phyloP scores from a whole-genome alignment of 345 rosid species.

The Physaria fendleri region DNA sequence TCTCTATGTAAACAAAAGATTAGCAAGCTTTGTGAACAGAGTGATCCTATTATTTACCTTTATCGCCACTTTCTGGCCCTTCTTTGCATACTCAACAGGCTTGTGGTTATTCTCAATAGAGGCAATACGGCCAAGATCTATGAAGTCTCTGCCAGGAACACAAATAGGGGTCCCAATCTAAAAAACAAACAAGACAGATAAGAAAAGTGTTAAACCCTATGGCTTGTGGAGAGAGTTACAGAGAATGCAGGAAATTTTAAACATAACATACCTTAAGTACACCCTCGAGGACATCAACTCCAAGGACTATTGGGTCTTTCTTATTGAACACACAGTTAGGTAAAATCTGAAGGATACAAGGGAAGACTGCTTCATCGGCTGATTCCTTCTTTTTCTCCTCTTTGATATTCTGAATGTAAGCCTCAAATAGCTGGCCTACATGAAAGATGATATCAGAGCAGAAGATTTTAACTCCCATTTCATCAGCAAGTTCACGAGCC shows the following conservation, averaged over 20 bases:
- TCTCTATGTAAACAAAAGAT: not conserved
- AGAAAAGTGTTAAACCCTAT: not conserved
- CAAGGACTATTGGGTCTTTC: slow-evolving; percentile 83
- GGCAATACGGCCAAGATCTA: slow-evolving; percentile 79
- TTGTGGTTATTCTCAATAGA: slow-evolving; percentile 74
- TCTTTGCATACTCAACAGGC: slow-evolving; percentile 69
- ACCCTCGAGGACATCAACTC: slow-evolving; percentile 77
- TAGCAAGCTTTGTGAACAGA: slow-evolving; percentile 1
- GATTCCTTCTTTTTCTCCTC: slow-evolving; percentile 80
- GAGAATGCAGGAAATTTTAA: not conserved
- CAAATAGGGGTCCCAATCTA: slow-evolving; percentile 92
- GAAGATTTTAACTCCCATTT: slow-evolving; percentile 84
- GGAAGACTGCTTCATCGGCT: slow-evolving; percentile 88
- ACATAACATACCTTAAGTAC: slow-evolving; percentile 49
- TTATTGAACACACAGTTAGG: slow-evolving; percentile 57
- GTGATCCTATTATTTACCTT: slow-evolving; percentile 44
- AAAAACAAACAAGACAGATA: not conserved
- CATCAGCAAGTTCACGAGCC: slow-evolving; percentile 83
- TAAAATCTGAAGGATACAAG: slow-evolving; percentile 70
- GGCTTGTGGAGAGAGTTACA: not conserved
- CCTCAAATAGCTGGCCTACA: slow-evolving; percentile 76
- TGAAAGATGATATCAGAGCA: slow-evolving; percentile 87
- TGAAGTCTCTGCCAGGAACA: slow-evolving; percentile 65
- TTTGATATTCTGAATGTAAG: slow-evolving; percentile 33
- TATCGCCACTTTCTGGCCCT: slow-evolving; percentile 68